phyloP scores from a whole-genome alignment of 2,329 filamentous ascomycete species.

The Hypoxylon sp. region DNA sequence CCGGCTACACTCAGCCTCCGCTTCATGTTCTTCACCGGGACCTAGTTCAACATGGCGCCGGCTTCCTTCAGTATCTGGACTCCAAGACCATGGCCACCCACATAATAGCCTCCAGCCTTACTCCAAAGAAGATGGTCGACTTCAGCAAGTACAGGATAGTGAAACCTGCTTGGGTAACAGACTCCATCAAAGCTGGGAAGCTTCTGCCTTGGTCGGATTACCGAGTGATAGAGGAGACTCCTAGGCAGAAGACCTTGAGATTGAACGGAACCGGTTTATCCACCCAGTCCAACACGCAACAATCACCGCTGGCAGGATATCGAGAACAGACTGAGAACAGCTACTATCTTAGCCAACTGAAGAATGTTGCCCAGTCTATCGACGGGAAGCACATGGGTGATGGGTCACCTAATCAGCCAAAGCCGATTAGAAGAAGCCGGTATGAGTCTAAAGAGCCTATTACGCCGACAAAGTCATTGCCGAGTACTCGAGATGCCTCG shows the following conservation, averaged over 20 bases:
- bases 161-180: slow-evolving; percentile 92
- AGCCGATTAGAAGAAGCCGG: background rate
- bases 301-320: slow-evolving; percentile 66
- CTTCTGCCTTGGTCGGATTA: slow-evolving; percentile 88
- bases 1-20: slow-evolving; percentile 94
- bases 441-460: background rate
- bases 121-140: slow-evolving; percentile 91
- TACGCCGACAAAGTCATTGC: background rate
- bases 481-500: slow-evolving; percentile 1
- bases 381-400: slow-evolving; percentile 27
- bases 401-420: slow-evolving; percentile 29
- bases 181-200: slow-evolving; percentile 83
- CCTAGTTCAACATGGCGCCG: slow-evolving; percentile 92
- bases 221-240: slow-evolving; percentile 83
- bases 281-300: slow-evolving; percentile 68
- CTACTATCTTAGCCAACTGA: slow-evolving; percentile 81
- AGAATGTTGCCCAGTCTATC: slow-evolving; percentile 42
- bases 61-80: slow-evolving; percentile 93
- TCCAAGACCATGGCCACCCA: slow-evolving; percentile 95
- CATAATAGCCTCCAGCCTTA: slow-evolving; percentile 89
- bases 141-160: slow-evolving; percentile 90
- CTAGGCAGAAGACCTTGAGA: slow-evolving; percentile 78
- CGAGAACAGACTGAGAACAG: slow-evolving; percentile 81
- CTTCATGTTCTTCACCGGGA: slow-evolving; percentile 86
- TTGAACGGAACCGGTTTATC: slow-evolving; percentile 68